Conservation (phyloP, 345 rosid species). For the Carallia pectinifolia region DNA sequence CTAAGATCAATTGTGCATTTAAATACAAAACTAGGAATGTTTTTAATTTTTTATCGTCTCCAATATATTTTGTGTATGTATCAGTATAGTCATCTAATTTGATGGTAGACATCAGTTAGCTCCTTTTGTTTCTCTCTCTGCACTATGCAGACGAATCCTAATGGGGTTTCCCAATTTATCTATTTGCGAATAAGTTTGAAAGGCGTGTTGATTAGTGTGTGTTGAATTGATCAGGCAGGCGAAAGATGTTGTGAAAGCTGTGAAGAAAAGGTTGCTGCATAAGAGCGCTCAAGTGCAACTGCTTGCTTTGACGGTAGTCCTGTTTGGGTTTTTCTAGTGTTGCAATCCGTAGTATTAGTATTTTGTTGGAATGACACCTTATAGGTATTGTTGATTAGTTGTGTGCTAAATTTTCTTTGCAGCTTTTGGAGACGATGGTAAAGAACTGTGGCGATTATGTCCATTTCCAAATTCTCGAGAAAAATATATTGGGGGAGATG, state of each 20-base stretch:
- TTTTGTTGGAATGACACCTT: no score
- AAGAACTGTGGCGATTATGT: slow-evolving; percentile 92
- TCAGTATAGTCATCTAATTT: no score
- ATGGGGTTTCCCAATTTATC: no score
- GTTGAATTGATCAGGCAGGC: slow-evolving; percentile 69
- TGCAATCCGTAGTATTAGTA: no score
- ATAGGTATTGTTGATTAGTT: slow-evolving; percentile 1
- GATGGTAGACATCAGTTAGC: no score
- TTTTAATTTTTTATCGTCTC: no score
- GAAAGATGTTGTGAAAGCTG: slow-evolving; percentile 85
- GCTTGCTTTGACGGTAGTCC: slow-evolving; percentile 84
- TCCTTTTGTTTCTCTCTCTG: no score
- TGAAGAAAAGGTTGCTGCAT: slow-evolving; percentile 86
- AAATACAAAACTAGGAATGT: no score
- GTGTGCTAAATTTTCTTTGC: slow-evolving; percentile 7
- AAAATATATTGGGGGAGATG: slow-evolving; percentile 77
- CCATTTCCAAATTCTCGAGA: slow-evolving; percentile 85
- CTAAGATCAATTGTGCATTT: no score
- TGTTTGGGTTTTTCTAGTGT: neutral
- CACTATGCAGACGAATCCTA: no score
- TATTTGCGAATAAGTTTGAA: neutral
- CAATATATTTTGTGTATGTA: no score
- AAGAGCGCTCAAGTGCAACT: slow-evolving; percentile 73
- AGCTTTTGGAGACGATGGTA: slow-evolving; percentile 96
- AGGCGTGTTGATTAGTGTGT: neutral